These are phyloP conservation scores for Candida albicans DNA, from an alignment of 1,139 yeast genomes.

Conservation along the genomic window DNA sequence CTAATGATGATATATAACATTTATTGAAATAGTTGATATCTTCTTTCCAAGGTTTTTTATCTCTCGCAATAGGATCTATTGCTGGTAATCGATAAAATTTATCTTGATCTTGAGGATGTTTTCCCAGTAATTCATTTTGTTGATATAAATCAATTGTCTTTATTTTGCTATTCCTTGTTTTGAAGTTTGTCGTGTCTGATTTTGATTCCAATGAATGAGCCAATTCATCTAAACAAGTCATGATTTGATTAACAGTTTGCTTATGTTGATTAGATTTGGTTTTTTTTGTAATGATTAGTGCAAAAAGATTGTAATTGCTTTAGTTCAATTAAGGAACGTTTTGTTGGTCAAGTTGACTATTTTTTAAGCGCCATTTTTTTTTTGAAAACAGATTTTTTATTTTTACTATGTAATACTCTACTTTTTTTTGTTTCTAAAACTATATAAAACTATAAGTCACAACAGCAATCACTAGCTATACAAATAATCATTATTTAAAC, in stretches of 20 bases:
- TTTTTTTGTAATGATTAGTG: too few species aligned
- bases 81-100: slow-evolving; percentile 14
- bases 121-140: not conserved
- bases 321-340: not conserved
- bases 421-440: slow-evolving; percentile 1
- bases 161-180: not conserved
- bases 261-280: not conserved
- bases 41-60: slow-evolving; percentile 40
- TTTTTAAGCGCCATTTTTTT: not conserved
- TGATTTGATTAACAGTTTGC: not conserved
- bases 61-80: slow-evolving; percentile 11
- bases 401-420: not conserved
- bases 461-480: not conserved
- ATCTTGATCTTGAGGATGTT: slow-evolving; percentile 1
- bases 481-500: slow-evolving; percentile 4
- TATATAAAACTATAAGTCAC: not conserved
- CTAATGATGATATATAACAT: slow-evolving; percentile 70
- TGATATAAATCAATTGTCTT: slow-evolving; percentile 6
- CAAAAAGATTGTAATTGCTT: not conserved
- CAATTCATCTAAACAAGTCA: slow-evolving; percentile 12
- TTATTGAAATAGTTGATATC: slow-evolving; percentile 63
- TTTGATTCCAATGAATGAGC: slow-evolving; percentile 7
- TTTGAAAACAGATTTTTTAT: too few species aligned
- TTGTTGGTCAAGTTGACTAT: too few species aligned
- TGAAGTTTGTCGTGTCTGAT: not conserved